phyloP scores from a whole-genome alignment of 805 yeast species.

The Candida alai region DNA sequence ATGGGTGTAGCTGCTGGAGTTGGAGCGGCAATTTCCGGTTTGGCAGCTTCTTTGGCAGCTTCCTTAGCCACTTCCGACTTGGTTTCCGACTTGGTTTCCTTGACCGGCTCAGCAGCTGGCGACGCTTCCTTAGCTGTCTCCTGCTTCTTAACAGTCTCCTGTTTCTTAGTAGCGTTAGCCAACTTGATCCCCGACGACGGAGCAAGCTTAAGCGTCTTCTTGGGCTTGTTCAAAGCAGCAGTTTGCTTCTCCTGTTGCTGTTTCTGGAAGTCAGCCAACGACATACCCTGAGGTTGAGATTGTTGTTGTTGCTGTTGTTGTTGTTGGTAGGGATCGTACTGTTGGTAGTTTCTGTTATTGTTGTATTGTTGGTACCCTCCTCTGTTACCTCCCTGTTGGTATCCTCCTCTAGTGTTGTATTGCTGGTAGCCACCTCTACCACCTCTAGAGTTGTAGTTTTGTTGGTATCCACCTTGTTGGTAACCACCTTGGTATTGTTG shows the following conservation, averaged over 20 bases:
- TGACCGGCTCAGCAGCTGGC: constrained; percentile 18
- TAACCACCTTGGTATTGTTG: constrained; percentile 11
- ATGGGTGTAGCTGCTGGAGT: constrained; percentile 9
- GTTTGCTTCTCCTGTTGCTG: constrained; percentile 49
- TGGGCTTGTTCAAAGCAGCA: constrained; percentile 47
- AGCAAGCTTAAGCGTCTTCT: constrained; percentile 65
- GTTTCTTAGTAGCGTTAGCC: constrained; percentile 46
- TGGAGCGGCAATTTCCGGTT: constrained; percentile 23
- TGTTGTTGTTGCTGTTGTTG: constrained; percentile 17
- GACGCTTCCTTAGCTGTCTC: constrained; percentile 18
- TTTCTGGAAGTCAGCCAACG: constrained; percentile 78
- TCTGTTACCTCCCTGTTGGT: constrained; percentile 23
- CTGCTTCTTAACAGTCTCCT: constrained; percentile 18
- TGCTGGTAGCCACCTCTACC: constrained; percentile 11
- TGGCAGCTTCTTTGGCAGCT: constrained; percentile 15
- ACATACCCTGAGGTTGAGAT: constrained; percentile 43
- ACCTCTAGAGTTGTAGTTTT: constrained; percentile 13
- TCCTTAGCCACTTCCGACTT: constrained; percentile 11
- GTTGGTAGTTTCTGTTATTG: constrained; percentile 17
- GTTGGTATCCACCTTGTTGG: constrained; percentile 20
- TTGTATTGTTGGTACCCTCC: constrained; percentile 19
- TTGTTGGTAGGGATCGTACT: constrained; percentile 14
- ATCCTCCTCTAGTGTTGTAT: constrained; percentile 18
- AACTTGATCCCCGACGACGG: constrained; percentile 63
- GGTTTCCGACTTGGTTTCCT: constrained; percentile 16